phyloP scores from a whole-genome alignment of 176 grass and related monocot genomes.

The Eremochloa ophiuroides region DNA sequence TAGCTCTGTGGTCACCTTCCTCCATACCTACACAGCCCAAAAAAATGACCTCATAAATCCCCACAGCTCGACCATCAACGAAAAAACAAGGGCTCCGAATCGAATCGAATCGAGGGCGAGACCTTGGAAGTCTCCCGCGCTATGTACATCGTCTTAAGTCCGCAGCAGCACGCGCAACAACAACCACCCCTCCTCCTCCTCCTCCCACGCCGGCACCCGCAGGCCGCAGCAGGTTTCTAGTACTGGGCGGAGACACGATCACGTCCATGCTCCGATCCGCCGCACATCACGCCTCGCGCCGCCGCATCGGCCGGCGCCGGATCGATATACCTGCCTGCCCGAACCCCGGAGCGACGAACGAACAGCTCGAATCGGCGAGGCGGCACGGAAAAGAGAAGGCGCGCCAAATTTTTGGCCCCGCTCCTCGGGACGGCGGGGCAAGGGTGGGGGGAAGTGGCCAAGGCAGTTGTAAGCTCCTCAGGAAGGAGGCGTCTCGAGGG shows the following conservation, averaged over 20 bases:
- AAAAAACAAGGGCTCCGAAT: background rate
- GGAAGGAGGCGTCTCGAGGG: too few relatives aligned
- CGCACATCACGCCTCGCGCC: background rate
- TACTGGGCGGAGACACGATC: constrained; percentile 35
- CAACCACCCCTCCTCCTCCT: background rate
- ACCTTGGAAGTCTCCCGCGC: constrained; percentile 96
- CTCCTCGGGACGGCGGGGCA: background rate
- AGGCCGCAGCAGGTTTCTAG: constrained; percentile 10
- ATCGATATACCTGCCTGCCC: constrained; percentile 6
- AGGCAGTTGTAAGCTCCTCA: background rate
- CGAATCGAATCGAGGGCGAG: background rate
- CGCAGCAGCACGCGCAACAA: background rate
- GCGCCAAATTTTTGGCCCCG: constrained; percentile 13
- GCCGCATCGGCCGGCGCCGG: constrained; percentile 11
- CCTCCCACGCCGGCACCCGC: background rate
- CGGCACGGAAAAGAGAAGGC: background rate
- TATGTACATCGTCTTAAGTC: constrained; percentile 81
- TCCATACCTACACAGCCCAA: constrained; percentile 61
- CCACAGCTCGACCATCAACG: background rate
- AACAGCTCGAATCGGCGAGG: background rate
- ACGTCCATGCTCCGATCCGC: constrained; percentile 67
- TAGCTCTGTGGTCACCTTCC: constrained; percentile 61
- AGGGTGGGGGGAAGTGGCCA: background rate
- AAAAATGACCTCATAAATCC: background rate
- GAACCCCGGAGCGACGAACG: background rate